Conservation (phyloP, 768 basidiomycete species). For the Porpolomopsis calyptriformis region DNA sequence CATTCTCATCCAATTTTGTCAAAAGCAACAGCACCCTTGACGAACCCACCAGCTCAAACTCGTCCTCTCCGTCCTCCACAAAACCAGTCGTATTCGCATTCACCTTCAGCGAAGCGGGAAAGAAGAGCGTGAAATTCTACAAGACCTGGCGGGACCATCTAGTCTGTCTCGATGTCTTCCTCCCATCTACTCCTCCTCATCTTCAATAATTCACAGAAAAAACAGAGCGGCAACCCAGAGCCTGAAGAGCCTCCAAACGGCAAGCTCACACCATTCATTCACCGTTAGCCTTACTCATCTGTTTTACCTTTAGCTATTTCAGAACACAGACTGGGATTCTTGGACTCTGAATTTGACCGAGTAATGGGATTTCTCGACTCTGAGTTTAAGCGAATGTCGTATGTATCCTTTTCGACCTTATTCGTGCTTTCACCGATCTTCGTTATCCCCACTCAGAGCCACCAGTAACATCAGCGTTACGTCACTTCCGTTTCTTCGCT, state of each 20-base stretch:
- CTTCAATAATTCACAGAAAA: conserved; percentile 15
- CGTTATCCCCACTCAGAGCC: conserved; percentile 3
- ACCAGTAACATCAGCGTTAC: conserved; percentile 5
- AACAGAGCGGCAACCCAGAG: conserved; percentile 15
- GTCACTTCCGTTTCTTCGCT: neutral
- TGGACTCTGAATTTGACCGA: conserved; percentile 35
- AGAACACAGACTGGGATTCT: conserved; percentile 22
- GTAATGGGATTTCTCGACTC: conserved; percentile 32
- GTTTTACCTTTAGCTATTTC: conserved; percentile 13
- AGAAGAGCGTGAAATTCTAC: conserved; percentile 39
- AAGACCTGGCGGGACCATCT: conserved; percentile 40
- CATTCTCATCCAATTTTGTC: neutral
- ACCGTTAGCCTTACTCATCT: neutral
- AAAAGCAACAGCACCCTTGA: conserved; percentile 1
- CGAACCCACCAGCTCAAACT: conserved; percentile 2
- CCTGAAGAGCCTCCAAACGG: neutral
- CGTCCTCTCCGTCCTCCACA: conserved; percentile 12
- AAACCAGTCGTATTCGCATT: conserved; percentile 38
- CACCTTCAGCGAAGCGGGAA: conserved; percentile 27
- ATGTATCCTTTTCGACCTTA: conserved; percentile 11
- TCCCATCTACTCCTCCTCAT: neutral
- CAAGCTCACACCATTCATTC: neutral
- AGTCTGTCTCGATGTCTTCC: conserved; percentile 1
- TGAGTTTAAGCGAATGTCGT: conserved; percentile 31
- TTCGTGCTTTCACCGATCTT: neutral